These are phyloP conservation scores for Saitozyma sp. DNA, from an alignment of 768 basidiomycete species.

Conservation along the genomic window DNA sequence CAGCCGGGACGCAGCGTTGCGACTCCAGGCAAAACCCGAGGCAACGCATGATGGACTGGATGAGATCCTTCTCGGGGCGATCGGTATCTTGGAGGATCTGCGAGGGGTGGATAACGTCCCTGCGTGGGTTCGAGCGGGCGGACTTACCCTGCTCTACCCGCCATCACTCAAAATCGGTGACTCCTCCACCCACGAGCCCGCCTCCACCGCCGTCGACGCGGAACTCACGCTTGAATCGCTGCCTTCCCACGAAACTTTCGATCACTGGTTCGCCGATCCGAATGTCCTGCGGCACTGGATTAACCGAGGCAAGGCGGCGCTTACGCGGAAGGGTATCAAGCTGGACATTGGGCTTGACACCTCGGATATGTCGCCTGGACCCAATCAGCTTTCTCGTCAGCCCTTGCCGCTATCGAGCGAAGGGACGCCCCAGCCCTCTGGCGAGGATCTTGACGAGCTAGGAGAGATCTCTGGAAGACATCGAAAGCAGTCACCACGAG, in stretches of 20 bases:
- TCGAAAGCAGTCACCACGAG: too few relatives aligned
- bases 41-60: constrained; percentile 21
- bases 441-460: too few relatives aligned
- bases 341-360: constrained; percentile 18
- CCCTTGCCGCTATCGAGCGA: too few relatives aligned
- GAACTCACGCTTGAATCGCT: constrained; percentile 17
- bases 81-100: constrained; percentile 46
- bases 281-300: constrained; percentile 27
- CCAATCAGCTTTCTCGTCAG: too few relatives aligned
- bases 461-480: too few relatives aligned
- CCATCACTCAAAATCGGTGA: neutral
- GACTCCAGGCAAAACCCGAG: neutral
- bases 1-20: constrained; percentile 7
- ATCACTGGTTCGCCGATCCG: constrained; percentile 33
- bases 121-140: constrained; percentile 46
- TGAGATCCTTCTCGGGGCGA: constrained; percentile 40
- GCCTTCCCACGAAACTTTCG: constrained; percentile 29
- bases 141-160: constrained; percentile 13
- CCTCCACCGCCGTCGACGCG: neutral
- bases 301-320: constrained; percentile 24
- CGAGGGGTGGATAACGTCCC: constrained; percentile 39
- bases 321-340: constrained; percentile 31
- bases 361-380: too few relatives aligned
- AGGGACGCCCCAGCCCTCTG: too few relatives aligned
- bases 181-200: neutral